Percentiles rank a stretch among this genome's conserved stretches.
phyloP scores from a whole-genome alignment of 1,284 basidiomycete species.

The Apiotrichum montevideense region DNA sequence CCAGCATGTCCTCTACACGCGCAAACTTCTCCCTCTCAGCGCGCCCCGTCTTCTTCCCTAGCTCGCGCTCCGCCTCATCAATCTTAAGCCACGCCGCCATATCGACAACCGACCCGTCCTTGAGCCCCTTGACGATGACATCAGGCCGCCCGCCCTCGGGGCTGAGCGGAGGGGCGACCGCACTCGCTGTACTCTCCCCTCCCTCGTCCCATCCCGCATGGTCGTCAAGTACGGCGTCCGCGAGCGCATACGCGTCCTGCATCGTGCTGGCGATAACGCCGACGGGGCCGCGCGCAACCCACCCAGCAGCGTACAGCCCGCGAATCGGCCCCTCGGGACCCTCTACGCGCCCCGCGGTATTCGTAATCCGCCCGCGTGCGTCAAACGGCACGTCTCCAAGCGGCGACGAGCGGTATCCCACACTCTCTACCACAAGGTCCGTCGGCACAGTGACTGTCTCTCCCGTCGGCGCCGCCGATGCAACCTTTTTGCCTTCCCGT shows the following conservation, averaged over 20 bases:
- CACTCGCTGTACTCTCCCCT: neutral
- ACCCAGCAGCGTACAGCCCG: slow-evolving; percentile 73
- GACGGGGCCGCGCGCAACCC: slow-evolving; percentile 85
- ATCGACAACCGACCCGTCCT: slow-evolving; percentile 32
- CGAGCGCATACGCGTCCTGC: slow-evolving; percentile 72
- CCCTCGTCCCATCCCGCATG: slow-evolving; percentile 8
- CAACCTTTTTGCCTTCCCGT: slow-evolving; percentile 11
- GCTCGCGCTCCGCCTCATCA: slow-evolving; percentile 30
- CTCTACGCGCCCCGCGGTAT: slow-evolving; percentile 42
- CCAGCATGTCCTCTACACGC: slow-evolving; percentile 56
- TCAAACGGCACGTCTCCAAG: slow-evolving; percentile 48
- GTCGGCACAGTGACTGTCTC: slow-evolving; percentile 55
- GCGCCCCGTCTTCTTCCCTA: slow-evolving; percentile 25
- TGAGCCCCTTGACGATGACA: slow-evolving; percentile 16
- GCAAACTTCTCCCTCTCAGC: slow-evolving; percentile 43
- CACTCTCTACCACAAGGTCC: slow-evolving; percentile 76
- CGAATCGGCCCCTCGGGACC: slow-evolving; percentile 40
- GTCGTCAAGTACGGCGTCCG: slow-evolving; percentile 33
- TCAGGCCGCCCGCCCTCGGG: slow-evolving; percentile 31
- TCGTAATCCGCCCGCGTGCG: slow-evolving; percentile 39
- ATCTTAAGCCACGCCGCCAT: slow-evolving; percentile 38
- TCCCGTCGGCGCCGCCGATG: slow-evolving; percentile 60
- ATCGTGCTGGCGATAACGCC: slow-evolving; percentile 92
- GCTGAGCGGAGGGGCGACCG: neutral
- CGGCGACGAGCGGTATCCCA: slow-evolving; percentile 77